Base-by-base conservation (phyloP, 306 rosid genomes). In the Vigna mungo region DNA sequence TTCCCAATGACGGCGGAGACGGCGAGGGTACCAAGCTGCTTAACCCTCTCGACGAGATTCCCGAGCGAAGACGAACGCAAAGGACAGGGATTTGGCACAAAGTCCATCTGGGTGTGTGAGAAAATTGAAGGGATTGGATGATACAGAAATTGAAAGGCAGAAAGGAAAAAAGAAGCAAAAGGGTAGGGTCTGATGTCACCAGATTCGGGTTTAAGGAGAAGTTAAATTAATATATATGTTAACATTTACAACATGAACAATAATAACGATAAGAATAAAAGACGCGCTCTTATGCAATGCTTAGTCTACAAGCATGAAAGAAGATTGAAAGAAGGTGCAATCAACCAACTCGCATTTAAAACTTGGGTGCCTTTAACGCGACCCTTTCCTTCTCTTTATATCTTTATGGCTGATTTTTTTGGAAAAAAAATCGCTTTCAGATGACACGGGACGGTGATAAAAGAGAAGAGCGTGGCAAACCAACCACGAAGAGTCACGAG, bases 281-380 rank as follows among this genome's bases (percentile, higher is more conserved):
- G 77, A 85, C 72, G 60, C 21, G 84, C 47, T 37, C 20, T n/a
- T 43, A 13, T 2, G 66, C 75, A 64, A 85, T 34, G 79, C 92
- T 91, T 87, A 76, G 85, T 79, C 68, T 76, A 48, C 21, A 90
- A 90, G 96, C 39, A 59, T 25, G 0, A 59, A n/a, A 80, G 85
- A 71, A 79, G 86, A 59, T 37, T 23, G 78, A 63, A 52, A 47
- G 86, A 80, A 80, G 85, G 78, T 81, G 55, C 77, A 68, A 82
- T 87, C 96, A 84, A 92, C 97, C 93, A 90, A 87, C 89, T 87
- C 86, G 87, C 98, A 95, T 92, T 90, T 87, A 95, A 89, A 76
- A 97, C 93, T 81, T 47, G 20, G 52, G 65, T 74, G 81, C 61
- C 85, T 85, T 41, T 77, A 43, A 74, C 44, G 51, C 56, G 41